Evolutionary conservation across 345 rosid species (phyloP), one percentile per base, ranked within the genome.

Genomic region (Excoecaria cochinchinensis): DNA sequence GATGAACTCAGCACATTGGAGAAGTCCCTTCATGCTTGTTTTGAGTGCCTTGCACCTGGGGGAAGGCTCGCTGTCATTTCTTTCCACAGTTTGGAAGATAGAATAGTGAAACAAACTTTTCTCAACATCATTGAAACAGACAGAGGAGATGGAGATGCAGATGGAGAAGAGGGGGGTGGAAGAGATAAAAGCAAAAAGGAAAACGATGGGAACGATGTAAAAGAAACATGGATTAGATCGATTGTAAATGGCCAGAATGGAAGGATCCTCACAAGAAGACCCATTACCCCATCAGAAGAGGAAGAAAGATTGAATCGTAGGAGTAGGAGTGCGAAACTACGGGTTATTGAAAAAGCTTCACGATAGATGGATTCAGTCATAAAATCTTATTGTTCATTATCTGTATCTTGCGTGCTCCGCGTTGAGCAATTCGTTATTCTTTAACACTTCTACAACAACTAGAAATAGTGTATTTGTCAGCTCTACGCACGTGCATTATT

Each of bases 21-120:
- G 79, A 84, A 87, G 75, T 80, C 99, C 19, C 91, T 90, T 40
- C 72, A 83, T 77, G 84, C 88, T 68, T 84, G 89, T 67, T 95
- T 91, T 25, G 92, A 87, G 47, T 89, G 94, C 79, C 97, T 95
- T 61, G 86, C 93, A 0, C 94, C 99, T 6, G 94, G 94, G 22
- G 97, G 99, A 69, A 86, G 99, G 76, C 89, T 92, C 51, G 99
- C 97, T 58, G 95, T 92, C 62, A 91, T 92, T 69, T 89, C 97
- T 64, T 95, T 95, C 79, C 99, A 95, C 84, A 95, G 97, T 88
- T 84, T 95, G 79, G 99, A 95, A 80, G 97, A 92, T 85, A 86
- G 97, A 68, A 91, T 95, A 51, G 97, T 92, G 4, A 92, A 95
- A 80, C 92, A 91, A 85, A 84, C 95, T 5, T 95, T 95, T 83